Evolutionary conservation across 2,329 filamentous ascomycete genomes (phyloP).

Genomic region (Fusarium virguliforme): DNA sequence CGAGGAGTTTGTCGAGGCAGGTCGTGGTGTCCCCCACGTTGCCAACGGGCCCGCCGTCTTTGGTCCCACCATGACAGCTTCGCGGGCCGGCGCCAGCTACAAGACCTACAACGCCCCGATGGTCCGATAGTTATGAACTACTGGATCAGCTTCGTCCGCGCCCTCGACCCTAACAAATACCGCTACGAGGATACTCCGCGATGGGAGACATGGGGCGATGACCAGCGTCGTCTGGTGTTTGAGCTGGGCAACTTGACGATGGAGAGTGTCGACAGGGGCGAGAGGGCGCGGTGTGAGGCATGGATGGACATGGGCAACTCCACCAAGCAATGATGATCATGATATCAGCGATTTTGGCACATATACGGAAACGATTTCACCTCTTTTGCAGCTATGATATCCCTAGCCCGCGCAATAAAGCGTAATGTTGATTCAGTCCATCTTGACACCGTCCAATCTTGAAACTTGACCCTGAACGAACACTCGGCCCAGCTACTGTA

Average conservation of each 20-base stretch:
- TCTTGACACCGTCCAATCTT: neutral
- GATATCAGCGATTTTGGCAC: slow-evolving; percentile 17
- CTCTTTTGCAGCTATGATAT: slow-evolving; percentile 36
- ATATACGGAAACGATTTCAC: slow-evolving; percentile 8
- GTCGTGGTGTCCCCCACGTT: slow-evolving; percentile 66
- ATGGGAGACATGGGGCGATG: slow-evolving; percentile 61
- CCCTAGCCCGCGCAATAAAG: slow-evolving; percentile 20
- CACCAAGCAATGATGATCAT: slow-evolving; percentile 46
- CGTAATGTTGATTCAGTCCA: neutral
- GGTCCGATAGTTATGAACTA: slow-evolving; percentile 66
- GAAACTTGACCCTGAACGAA: neutral
- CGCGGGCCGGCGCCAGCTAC: slow-evolving; percentile 56
- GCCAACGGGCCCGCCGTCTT: slow-evolving; percentile 66
- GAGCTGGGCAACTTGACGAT: slow-evolving; percentile 58
- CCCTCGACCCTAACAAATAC: slow-evolving; percentile 62
- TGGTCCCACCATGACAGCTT: slow-evolving; percentile 58
- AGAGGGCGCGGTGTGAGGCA: slow-evolving; percentile 59
- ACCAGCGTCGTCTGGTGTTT: slow-evolving; percentile 57
- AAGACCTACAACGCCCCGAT: slow-evolving; percentile 62
- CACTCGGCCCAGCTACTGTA: neutral
- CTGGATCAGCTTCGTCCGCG: slow-evolving; percentile 65
- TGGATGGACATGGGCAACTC: slow-evolving; percentile 59
- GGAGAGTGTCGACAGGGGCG: slow-evolving; percentile 57
- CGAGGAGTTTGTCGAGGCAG: slow-evolving; percentile 53
- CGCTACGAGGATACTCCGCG: slow-evolving; percentile 55